These are phyloP conservation scores for Neonectria coccinea DNA, from an alignment of 2,329 filamentous ascomycete genomes.

Conservation along the genomic window DNA sequence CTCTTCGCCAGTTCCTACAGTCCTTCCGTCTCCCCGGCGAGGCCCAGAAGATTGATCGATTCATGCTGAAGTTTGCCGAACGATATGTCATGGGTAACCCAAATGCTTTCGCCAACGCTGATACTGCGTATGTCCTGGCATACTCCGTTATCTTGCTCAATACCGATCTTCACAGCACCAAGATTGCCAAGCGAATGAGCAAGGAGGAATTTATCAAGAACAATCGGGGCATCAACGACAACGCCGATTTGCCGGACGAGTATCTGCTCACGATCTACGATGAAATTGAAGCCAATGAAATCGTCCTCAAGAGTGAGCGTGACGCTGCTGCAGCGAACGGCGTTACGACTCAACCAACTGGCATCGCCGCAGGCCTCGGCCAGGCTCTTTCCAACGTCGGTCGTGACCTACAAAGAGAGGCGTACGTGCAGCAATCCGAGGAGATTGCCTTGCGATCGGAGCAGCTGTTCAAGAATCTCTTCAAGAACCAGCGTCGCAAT, in stretches of 20 bases:
- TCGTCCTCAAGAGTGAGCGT: constrained; percentile 92
- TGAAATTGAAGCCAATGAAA: constrained; percentile 91
- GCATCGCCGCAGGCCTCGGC: constrained; percentile 84
- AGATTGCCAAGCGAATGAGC: constrained; percentile 88
- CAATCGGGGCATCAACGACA: constrained; percentile 98
- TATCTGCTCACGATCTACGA: constrained; percentile 92
- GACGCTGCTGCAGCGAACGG: constrained; percentile 88
- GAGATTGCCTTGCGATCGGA: constrained; percentile 81
- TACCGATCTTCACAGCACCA: constrained; percentile 92
- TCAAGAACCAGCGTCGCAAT: constrained; percentile 88
- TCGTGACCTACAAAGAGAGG: constrained; percentile 90
- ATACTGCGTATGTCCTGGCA: constrained; percentile 94
- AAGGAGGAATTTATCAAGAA: constrained; percentile 99
- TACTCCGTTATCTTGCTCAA: constrained; percentile 98
- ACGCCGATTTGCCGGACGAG: constrained; percentile 90
- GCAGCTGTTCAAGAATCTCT: constrained; percentile 92
- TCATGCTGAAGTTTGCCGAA: constrained; percentile 99
- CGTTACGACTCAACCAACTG: constrained; percentile 68
- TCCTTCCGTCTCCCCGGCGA: constrained; percentile 95
- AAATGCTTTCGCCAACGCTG: constrained; percentile 96
- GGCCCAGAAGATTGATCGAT: constrained; percentile 98
- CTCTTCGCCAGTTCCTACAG: constrained; percentile 90
- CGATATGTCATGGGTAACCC: constrained; percentile 95
- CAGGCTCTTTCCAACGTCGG: constrained; percentile 93
- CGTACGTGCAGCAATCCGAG: constrained; percentile 93